Percentiles rank a stretch among this genome's conserved stretches.
phyloP scores from a whole-genome alignment of 257 asterid genomes.

The Ligustrum vulgare region DNA sequence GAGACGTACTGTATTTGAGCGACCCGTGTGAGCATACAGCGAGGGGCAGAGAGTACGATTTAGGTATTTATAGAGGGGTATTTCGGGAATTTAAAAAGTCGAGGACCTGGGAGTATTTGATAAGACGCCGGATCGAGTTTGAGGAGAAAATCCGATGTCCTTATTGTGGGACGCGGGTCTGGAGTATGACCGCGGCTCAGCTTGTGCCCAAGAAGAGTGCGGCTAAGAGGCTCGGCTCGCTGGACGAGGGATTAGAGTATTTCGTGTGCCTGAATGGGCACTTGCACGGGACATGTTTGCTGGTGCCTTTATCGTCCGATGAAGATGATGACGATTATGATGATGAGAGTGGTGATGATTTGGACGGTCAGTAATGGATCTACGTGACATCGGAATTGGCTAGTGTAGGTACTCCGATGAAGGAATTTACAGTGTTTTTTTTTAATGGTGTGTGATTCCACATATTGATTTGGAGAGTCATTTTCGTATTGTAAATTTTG shows the following conservation, averaged over 20 bases:
- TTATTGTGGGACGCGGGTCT: slow-evolving; percentile 44
- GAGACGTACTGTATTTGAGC: slow-evolving; percentile 39
- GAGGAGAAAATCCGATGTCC: slow-evolving; percentile 36
- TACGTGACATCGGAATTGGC: neutral
- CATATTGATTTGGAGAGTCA: neutral
- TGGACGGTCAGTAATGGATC: neutral
- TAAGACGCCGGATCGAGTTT: slow-evolving; percentile 31
- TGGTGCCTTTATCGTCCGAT: slow-evolving; percentile 38
- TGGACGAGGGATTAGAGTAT: slow-evolving; percentile 35
- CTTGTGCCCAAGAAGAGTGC: slow-evolving; percentile 40
- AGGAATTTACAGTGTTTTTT: neutral
- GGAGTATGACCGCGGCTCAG: slow-evolving; percentile 52
- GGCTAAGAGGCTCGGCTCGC: slow-evolving; percentile 42
- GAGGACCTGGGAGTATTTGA: slow-evolving; percentile 37
- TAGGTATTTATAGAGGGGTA: slow-evolving; percentile 46
- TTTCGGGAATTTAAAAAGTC: slow-evolving; percentile 39
- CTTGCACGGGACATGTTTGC: slow-evolving; percentile 43
- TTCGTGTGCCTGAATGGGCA: slow-evolving; percentile 49
- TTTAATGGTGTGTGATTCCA: neutral
- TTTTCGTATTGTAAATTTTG: neutral
- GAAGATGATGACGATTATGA: neutral
- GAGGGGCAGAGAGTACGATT: slow-evolving; percentile 21
- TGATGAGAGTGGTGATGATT: neutral
- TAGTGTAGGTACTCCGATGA: neutral
- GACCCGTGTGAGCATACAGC: slow-evolving; percentile 44